Percentiles rank a stretch among this genome's conserved stretches.
phyloP scores from a whole-genome alignment of 1,284 basidiomycete species.

The Ganoderma meredithae region DNA sequence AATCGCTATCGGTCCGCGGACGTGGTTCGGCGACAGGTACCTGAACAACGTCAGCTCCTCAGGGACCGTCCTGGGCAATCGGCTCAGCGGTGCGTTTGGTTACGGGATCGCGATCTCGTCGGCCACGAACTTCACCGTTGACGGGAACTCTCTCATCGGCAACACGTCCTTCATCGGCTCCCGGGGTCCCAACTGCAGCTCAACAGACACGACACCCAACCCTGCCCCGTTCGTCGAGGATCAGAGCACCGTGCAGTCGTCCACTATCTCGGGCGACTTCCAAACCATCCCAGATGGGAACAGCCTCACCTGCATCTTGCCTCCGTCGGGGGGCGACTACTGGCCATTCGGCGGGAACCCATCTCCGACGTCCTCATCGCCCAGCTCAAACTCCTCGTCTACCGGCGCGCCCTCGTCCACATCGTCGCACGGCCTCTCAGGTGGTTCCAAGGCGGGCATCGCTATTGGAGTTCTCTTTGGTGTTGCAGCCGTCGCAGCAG shows the following conservation, averaged over 20 bases:
- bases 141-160: slow-evolving; percentile 68
- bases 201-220: slow-evolving; percentile 54
- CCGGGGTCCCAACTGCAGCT: slow-evolving; percentile 74
- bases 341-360: slow-evolving; percentile 76
- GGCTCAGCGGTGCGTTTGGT: slow-evolving; percentile 75
- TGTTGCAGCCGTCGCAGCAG: slow-evolving; percentile 49
- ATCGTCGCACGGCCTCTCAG: slow-evolving; percentile 35
- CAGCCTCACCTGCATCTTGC: slow-evolving; percentile 68
- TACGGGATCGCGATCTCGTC: slow-evolving; percentile 74
- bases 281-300: slow-evolving; percentile 58
- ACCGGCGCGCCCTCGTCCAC: background rate
- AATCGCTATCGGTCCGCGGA: slow-evolving; percentile 78
- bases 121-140: slow-evolving; percentile 71
- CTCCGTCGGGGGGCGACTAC: slow-evolving; percentile 71
- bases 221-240: slow-evolving; percentile 69
- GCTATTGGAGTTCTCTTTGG: slow-evolving; percentile 61
- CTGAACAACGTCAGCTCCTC: slow-evolving; percentile 65
- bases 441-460: slow-evolving; percentile 56
- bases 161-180: slow-evolving; percentile 83
- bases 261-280: slow-evolving; percentile 62
- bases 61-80: slow-evolving; percentile 71
- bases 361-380: slow-evolving; percentile 29
- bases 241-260: slow-evolving; percentile 47
- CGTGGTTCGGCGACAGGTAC: slow-evolving; percentile 77
- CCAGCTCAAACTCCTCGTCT: background rate